Base-by-base conservation (phyloP, 1,284 basidiomycete genomes). In the Ustilago curta region DNA sequence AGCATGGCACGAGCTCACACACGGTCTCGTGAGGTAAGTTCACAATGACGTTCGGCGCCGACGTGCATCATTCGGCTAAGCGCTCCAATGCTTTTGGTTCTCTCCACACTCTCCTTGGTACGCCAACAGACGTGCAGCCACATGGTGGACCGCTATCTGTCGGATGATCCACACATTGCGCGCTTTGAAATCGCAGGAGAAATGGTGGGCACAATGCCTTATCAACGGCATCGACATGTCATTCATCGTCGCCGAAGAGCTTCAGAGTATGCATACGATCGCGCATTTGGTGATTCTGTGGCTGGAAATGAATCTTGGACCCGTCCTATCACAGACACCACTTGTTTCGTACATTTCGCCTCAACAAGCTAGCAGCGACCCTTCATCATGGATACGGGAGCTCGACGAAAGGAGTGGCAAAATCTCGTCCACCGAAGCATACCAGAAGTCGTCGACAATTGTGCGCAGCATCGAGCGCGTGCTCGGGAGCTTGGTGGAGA, bases 1-100 rank as follows among this genome's bases (percentile, higher is more conserved):
- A 9, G 74, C 64, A 1, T 76, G 74, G 74, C 65, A 72, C 51
- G 59, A 72, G 44, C 66, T 76, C 4, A 47, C 43, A 2, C 43
- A 25, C 1, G 70, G 70, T 18, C 49, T 48, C 11, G 19, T 61
- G 1, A 65, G 44, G 72, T 75, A 40, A 63, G 72, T 58, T 18
- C 16, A 4, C 7, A 27, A 4, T 9, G 2, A 19, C 14, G 11
- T 19, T 23, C n/a, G 2, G 2, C 11, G 3, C 23, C 31, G 16
- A 14, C 48, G 6, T 12, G n/a, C 8, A 16, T 19, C 29, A 21
- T 32, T 6, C 16, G 8, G 29, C 19, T 16, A 19, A 35, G 31
- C n/a, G 21, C 23, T 32, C 18, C 25, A 40, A 21, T 27, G 18
- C 32, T 53, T 31, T 51, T 25, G 21, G 11, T n/a, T 16, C 2